Base-by-base conservation (phyloP, 495 filamentous ascomycete species). In the Penicillium cataractarum region DNA sequence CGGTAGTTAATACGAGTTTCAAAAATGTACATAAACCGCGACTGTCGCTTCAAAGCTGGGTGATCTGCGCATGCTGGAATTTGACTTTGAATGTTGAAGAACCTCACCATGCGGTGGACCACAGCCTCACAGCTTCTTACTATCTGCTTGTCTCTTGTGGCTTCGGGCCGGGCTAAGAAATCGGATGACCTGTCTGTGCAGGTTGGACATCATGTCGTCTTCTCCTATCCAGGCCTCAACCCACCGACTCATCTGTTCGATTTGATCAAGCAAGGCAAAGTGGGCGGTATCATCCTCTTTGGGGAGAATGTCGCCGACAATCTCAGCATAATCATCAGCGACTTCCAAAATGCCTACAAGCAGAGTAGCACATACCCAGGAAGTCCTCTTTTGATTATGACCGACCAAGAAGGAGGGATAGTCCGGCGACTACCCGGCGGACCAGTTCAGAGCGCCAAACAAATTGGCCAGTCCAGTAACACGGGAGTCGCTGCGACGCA, bases 271-370 rank as follows among this genome's bases (percentile, higher is more conserved):
- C 48, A 72, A 39, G 72, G 74, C 22, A 65, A 74, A 50, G 67
- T 80, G 17, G 74, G 76, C 26, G 74, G 76, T 9, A 59, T 75
- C 39, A 73, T 77, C 31, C 58, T 77, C 57, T 77, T 78, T 63
- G 68, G 69, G 15, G 72, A 72, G 19, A 77, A 77, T 55, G 71
- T 78, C 59, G 44, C 62, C 39, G 55, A 59, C 33, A 62, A 69
- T 10, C 60, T 77, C 3, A 49, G 64, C 10, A 58, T 57, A 12
- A 58, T 60, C 1, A 63, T 78, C 37, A 46, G 57, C n/a, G 22
- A 56, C 6, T 63, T 73, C 9, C 74, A 78, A 49, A 42, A 57
- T 24, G 56, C 71, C 3, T 78, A 76, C 29, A 58, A 57, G n/a
- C 44, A 67, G 27, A 73, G 71, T 21, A 48, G 64, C 0, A 63